Conservation (phyloP, 2,329 filamentous ascomycete genomes). For the Nothomitra cinnamomea region DNA sequence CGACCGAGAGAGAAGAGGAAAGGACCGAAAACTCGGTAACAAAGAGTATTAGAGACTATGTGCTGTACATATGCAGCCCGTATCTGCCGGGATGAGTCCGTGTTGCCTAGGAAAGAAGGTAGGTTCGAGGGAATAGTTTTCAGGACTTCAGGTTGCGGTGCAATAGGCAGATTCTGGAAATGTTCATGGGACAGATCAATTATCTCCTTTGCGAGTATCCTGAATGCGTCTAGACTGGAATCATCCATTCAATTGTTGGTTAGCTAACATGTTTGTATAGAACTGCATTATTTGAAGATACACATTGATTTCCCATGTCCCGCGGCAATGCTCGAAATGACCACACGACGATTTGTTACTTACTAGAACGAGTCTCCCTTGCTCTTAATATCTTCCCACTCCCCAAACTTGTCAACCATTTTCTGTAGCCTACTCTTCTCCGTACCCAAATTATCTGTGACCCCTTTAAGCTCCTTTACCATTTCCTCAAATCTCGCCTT, state of each 20-base stretch:
- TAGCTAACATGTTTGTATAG: slow-evolving; percentile 3
- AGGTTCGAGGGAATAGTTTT: slow-evolving; percentile 33
- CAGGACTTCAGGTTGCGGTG: slow-evolving; percentile 29
- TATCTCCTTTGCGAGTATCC: slow-evolving; percentile 33
- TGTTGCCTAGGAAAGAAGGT: slow-evolving; percentile 37
- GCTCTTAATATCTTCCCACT: slow-evolving; percentile 25
- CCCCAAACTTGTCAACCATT: slow-evolving; percentile 25
- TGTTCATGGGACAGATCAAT: slow-evolving; percentile 33
- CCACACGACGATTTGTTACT: slow-evolving; percentile 15
- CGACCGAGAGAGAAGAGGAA: slow-evolving; percentile 39
- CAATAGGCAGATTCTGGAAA: slow-evolving; percentile 33
- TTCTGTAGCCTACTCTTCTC: slow-evolving; percentile 26
- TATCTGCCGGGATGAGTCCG: slow-evolving; percentile 31
- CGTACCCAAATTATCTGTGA: slow-evolving; percentile 23
- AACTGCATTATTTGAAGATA: background rate
- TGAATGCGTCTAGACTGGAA: slow-evolving; percentile 33
- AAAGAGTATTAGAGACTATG: slow-evolving; percentile 38
- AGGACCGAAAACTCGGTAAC: slow-evolving; percentile 37
- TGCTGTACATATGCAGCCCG: slow-evolving; percentile 37
- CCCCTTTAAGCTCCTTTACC: slow-evolving; percentile 13
- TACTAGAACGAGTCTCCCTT: slow-evolving; percentile 28
- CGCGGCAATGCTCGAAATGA: background rate
- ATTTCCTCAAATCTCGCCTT: slow-evolving; percentile 12
- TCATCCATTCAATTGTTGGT: slow-evolving; percentile 1
- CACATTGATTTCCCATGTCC: background rate